Percentiles rank a stretch among this genome's conserved stretches.
phyloP scores from a whole-genome alignment of 2,329 filamentous ascomycete genomes.

The Intubia oerlemansii region DNA sequence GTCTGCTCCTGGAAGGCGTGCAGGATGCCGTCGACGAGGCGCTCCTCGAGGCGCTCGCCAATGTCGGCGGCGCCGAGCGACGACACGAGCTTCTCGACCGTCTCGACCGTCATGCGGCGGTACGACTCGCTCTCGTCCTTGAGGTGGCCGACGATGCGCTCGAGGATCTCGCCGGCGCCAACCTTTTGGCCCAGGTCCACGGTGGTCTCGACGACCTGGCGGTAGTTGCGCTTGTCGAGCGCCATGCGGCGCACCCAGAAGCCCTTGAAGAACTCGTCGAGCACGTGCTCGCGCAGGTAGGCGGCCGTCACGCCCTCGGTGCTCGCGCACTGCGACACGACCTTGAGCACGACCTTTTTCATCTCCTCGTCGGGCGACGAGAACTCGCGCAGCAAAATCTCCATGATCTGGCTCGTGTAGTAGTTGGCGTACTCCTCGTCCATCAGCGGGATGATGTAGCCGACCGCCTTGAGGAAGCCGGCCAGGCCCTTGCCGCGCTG shows the following conservation, averaged over 20 bases:
- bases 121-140: slow-evolving; percentile 98
- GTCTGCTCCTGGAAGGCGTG: slow-evolving; percentile 97
- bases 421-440: slow-evolving; percentile 99
- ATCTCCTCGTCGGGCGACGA: slow-evolving; percentile 96
- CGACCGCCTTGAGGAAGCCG: slow-evolving; percentile 90
- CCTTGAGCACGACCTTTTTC: slow-evolving; percentile 98
- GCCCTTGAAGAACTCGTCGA: slow-evolving; percentile 94
- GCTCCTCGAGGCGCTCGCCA: slow-evolving; percentile 76
- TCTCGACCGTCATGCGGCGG: slow-evolving; percentile 98
- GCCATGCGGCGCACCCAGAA: slow-evolving; percentile 98
- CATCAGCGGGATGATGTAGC: slow-evolving; percentile 97
- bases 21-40: slow-evolving; percentile 84
- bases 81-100: slow-evolving; percentile 87
- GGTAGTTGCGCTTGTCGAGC: slow-evolving; percentile 90
- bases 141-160: slow-evolving; percentile 80
- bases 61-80: slow-evolving; percentile 88
- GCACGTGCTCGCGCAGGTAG: slow-evolving; percentile 86
- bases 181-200: slow-evolving; percentile 95
- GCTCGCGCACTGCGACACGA: slow-evolving; percentile 84
- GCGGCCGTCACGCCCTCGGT: slow-evolving; percentile 88
- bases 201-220: slow-evolving; percentile 93
- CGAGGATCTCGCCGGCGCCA: slow-evolving; percentile 86
- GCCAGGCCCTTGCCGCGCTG: slow-evolving; percentile 92
- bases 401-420: slow-evolving; percentile 97
- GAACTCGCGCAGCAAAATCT: slow-evolving; percentile 88